These are phyloP conservation scores for Aplosporella prunicola DNA, from an alignment of 2,329 filamentous ascomycete genomes.

Conservation along the genomic window DNA sequence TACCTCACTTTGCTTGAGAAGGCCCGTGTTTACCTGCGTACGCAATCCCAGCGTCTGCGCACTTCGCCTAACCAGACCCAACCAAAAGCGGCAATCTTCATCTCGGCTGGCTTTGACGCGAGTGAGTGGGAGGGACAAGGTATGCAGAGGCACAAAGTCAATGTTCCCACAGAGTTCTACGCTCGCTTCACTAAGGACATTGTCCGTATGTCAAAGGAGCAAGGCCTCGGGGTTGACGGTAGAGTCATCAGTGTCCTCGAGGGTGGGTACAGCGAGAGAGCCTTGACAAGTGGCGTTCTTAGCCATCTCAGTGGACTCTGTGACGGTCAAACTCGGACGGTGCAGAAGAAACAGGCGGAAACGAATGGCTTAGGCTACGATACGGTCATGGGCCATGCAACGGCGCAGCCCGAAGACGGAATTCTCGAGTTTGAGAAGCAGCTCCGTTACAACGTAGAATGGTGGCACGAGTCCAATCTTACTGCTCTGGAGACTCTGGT, in stretches of 20 bases:
- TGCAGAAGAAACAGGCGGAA: not conserved
- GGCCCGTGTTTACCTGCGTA: constrained; percentile 63
- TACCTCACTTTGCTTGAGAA: constrained; percentile 75
- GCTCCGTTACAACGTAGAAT: constrained; percentile 29
- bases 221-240: constrained; percentile 67
- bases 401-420: not conserved
- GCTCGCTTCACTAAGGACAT: constrained; percentile 82
- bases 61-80: constrained; percentile 47
- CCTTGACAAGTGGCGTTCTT: constrained; percentile 75
- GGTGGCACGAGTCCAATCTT: constrained; percentile 34
- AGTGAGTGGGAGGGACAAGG: constrained; percentile 86
- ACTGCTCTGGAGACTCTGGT: constrained; percentile 26
- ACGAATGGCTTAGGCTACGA: constrained; percentile 45
- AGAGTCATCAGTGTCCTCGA: constrained; percentile 89
- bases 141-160: constrained; percentile 94
- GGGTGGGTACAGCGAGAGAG: constrained; percentile 90
- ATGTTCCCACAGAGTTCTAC: constrained; percentile 95
- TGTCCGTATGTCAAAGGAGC: constrained; percentile 70
- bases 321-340: constrained; percentile 35
- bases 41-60: constrained; percentile 58
- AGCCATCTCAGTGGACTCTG: constrained; percentile 82
- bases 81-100: constrained; percentile 80
- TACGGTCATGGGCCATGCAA: constrained; percentile 35
- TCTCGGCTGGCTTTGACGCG: constrained; percentile 94
- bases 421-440: constrained; percentile 35